Conservation (phyloP, 306 rosid species). For the Adenanthera pavonina region DNA sequence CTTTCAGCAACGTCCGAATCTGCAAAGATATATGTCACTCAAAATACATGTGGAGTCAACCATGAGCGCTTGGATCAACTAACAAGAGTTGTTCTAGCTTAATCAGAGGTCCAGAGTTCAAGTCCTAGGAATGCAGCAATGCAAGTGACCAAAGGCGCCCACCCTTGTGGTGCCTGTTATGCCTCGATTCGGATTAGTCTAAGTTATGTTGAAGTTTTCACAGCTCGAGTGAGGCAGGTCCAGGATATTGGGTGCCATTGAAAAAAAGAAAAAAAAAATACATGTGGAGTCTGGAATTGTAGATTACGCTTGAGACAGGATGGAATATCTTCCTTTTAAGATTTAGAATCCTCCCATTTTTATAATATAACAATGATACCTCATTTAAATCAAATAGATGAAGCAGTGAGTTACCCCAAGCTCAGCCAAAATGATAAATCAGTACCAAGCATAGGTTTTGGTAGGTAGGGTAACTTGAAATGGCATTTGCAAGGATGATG, state of each 20-base stretch:
- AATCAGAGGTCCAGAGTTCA: too few species aligned
- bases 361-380: background rate
- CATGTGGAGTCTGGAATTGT: background rate
- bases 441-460: background rate
- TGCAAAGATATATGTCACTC: constrained; percentile 42
- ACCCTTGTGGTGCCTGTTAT: too few species aligned
- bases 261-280: too few species aligned
- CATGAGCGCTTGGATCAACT: too few species aligned
- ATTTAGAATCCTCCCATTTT: background rate
- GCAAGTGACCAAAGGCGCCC: too few species aligned
- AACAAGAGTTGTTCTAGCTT: too few species aligned
- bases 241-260: too few species aligned
- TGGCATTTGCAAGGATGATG: background rate
- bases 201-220: too few species aligned
- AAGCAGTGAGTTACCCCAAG: background rate
- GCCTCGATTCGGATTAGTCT: too few species aligned
- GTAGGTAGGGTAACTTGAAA: background rate
- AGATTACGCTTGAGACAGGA: background rate
- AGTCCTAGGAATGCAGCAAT: too few species aligned
- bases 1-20: constrained; percentile 60
- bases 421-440: background rate
- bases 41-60: background rate
- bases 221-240: too few species aligned
- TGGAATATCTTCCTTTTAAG: background rate
- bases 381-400: background rate